Evolutionary conservation across 257 asterid genomes (phyloP).

Genomic region (Gardenia jasminoides): DNA sequence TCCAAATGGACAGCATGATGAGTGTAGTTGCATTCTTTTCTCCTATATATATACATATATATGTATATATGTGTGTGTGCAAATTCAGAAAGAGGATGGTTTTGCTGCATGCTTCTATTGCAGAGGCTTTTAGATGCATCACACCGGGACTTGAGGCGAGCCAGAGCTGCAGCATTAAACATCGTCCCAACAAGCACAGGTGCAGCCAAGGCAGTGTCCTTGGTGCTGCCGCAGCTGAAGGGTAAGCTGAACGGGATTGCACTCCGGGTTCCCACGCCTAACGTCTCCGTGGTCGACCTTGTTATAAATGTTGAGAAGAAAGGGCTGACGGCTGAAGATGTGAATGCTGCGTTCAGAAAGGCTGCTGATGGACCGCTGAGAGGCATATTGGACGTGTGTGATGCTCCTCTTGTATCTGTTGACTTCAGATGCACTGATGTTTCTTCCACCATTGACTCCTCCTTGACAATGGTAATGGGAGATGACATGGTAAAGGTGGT

Average conservation of each 20-base stretch:
- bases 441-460: conserved; percentile 76
- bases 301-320: conserved; percentile 79
- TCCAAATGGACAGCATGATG: neutral
- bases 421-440: conserved; percentile 83
- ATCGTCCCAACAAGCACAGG: conserved; percentile 95
- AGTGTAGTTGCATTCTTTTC: neutral
- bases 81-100: neutral
- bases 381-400: conserved; percentile 77
- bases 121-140: conserved; percentile 96
- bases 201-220: conserved; percentile 94
- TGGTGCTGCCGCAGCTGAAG: conserved; percentile 90
- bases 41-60: neutral
- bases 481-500: conserved; percentile 96
- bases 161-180: conserved; percentile 91
- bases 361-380: conserved; percentile 74
- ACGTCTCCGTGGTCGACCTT: conserved; percentile 89
- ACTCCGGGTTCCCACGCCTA: conserved; percentile 92
- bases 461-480: conserved; percentile 97
- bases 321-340: conserved; percentile 76
- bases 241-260: conserved; percentile 94
- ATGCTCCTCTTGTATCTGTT: conserved; percentile 76
- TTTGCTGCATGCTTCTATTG: conserved; percentile 6
- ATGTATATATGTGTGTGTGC: too few relatives aligned
- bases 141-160: conserved; percentile 85
- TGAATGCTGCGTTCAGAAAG: conserved; percentile 83